Percentiles rank a stretch among this genome's conserved stretches.
Evolutionary conservation across 1,284 basidiomycete species (phyloP).

Genomic region (Marasmius fiardii): DNA sequence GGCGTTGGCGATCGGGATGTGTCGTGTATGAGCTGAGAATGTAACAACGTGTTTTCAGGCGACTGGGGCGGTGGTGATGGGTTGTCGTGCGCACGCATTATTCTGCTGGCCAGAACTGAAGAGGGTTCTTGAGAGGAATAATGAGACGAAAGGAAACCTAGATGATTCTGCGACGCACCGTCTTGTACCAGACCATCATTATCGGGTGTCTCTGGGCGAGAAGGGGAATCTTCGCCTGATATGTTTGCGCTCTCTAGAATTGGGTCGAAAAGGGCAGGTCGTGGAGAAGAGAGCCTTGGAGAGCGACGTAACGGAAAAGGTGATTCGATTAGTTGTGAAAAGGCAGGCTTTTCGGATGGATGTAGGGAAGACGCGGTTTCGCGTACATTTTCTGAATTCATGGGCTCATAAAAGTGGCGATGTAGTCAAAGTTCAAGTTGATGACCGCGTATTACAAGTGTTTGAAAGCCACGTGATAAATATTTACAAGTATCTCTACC

Average conservation of each 20-base stretch:
- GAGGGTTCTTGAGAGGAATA: constrained; percentile 50
- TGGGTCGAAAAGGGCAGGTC: too few relatives aligned
- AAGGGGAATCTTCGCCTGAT: constrained; percentile 23
- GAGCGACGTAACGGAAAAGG: constrained; percentile 44
- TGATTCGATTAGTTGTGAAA: constrained; percentile 24
- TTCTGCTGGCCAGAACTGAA: constrained; percentile 56
- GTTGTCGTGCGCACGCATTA: constrained; percentile 67
- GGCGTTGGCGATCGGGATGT: neutral
- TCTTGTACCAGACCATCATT: constrained; percentile 12
- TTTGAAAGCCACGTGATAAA: neutral
- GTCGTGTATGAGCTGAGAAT: neutral
- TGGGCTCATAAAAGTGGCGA: neutral
- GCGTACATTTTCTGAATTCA: neutral
- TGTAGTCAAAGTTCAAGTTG: neutral
- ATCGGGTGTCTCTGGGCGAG: constrained; percentile 12
- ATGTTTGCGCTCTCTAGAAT: too few relatives aligned
- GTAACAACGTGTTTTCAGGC: constrained; percentile 15
- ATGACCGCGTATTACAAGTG: neutral
- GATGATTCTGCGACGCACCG: constrained; percentile 6
- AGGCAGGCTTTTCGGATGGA: constrained; percentile 44
- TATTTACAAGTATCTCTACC: too few relatives aligned
- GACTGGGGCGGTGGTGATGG: constrained; percentile 69
- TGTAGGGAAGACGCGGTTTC: constrained; percentile 22
- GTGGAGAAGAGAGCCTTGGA: constrained; percentile 40
- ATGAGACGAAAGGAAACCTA: constrained; percentile 6